Conservation (phyloP, 2,329 filamentous ascomycete species). For the Acephala macrosclerotiorum region DNA sequence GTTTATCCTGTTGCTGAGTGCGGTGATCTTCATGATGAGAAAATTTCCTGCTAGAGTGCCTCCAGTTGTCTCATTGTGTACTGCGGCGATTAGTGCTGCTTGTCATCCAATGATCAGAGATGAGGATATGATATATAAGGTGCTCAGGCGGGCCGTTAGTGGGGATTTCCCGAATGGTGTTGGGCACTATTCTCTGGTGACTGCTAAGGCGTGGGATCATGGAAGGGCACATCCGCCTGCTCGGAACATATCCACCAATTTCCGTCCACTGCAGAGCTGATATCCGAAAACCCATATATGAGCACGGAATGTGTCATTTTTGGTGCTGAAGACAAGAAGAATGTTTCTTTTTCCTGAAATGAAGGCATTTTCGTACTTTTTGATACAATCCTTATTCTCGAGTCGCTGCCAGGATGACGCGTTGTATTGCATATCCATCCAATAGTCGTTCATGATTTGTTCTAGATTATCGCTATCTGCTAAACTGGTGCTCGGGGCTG, state of each 20-base stretch:
- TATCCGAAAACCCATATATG: conserved; percentile 9
- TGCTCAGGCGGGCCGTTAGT: conserved; percentile 21
- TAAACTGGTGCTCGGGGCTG: conserved; percentile 4
- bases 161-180: conserved; percentile 23
- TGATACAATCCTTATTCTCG: conserved; percentile 22
- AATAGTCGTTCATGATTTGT: conserved; percentile 18
- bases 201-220: conserved; percentile 13
- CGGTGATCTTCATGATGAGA: conserved; percentile 15
- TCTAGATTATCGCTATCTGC: not conserved
- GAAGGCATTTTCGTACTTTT: conserved; percentile 18
- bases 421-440: conserved; percentile 15
- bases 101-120: conserved; percentile 15
- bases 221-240: conserved; percentile 9
- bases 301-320: conserved; percentile 21
- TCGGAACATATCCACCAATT: conserved; percentile 21
- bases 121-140: conserved; percentile 16
- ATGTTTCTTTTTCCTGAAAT: conserved; percentile 17
- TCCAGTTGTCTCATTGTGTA: conserved; percentile 23
- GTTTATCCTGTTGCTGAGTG: conserved; percentile 14
- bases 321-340: conserved; percentile 16
- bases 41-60: conserved; percentile 19
- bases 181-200: conserved; percentile 22
- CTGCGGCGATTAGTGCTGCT: conserved; percentile 27
- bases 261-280: not conserved
- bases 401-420: conserved; percentile 23